A percentile compares a stretch with the other conserved stretches of the same genome.
These are phyloP conservation scores for Curvularia verruculosa DNA, from an alignment of 2,329 filamentous ascomycete species.

Conservation along the genomic window DNA sequence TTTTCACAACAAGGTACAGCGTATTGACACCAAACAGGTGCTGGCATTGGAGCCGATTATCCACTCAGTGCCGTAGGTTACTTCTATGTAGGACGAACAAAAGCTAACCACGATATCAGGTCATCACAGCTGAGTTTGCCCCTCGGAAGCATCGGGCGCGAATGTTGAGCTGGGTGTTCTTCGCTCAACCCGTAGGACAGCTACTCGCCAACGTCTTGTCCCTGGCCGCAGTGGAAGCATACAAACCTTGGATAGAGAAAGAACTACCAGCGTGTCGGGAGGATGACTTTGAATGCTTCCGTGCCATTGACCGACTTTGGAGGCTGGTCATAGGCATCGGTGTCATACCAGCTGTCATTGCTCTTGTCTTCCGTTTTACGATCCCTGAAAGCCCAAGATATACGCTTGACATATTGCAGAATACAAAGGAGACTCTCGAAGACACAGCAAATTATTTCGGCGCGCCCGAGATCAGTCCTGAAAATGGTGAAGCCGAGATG, in stretches of 20 bases:
- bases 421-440: conserved; percentile 39
- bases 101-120: conserved; percentile 11
- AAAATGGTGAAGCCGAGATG: conserved; percentile 41
- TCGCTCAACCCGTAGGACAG: conserved; percentile 53
- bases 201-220: conserved; percentile 41
- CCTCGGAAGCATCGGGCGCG: conserved; percentile 46
- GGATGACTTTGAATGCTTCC: conserved; percentile 32
- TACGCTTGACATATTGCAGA: conserved; percentile 49
- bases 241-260: conserved; percentile 33
- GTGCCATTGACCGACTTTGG: conserved; percentile 49
- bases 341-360: conserved; percentile 43
- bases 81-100: not conserved
- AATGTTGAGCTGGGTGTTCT: conserved; percentile 52
- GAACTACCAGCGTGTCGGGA: conserved; percentile 17
- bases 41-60: conserved; percentile 50
- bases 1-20: not conserved
- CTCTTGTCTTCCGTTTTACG: conserved; percentile 46
- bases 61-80: conserved; percentile 43
- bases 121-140: conserved; percentile 50
- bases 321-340: conserved; percentile 51
- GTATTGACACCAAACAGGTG: conserved; percentile 17
- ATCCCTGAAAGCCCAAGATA: conserved; percentile 52
- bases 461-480: conserved; percentile 31
- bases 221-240: conserved; percentile 35
- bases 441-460: conserved; percentile 44